Conservation (phyloP, 768 basidiomycete species). For the Tricholoma saponaceum region DNA sequence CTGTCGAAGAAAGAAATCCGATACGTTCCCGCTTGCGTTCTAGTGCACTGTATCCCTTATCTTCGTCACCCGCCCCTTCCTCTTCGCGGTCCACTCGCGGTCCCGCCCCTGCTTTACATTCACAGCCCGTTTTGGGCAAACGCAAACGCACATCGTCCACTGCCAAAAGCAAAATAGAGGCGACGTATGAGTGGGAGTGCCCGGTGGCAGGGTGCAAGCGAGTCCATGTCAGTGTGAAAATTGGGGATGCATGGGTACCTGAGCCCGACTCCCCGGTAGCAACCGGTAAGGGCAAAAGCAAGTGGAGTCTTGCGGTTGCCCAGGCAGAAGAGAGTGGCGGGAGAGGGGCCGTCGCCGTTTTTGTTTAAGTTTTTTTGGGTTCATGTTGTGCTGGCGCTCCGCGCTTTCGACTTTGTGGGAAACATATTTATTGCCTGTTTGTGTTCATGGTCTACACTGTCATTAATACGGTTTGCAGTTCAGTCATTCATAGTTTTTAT, state of each 20-base stretch:
- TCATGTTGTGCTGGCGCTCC: neutral
- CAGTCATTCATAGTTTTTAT: too few species aligned
- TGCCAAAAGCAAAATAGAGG: constrained; percentile 39
- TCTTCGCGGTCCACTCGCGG: constrained; percentile 7
- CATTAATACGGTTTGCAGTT: too few species aligned
- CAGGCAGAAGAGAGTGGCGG: constrained; percentile 10
- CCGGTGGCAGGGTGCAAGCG: constrained; percentile 56
- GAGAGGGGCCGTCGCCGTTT: constrained; percentile 41
- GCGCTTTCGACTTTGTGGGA: neutral
- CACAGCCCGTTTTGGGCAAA: constrained; percentile 10
- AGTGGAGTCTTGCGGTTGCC: constrained; percentile 24
- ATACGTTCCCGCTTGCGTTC: constrained; percentile 61
- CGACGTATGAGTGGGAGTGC: constrained; percentile 56
- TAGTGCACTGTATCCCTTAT: constrained; percentile 16
- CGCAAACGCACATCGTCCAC: constrained; percentile 15
- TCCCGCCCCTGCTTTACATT: constrained; percentile 3
- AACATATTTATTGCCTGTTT: too few species aligned
- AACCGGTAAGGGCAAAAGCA: constrained; percentile 12
- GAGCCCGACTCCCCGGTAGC: constrained; percentile 25
- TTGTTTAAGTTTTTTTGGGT: constrained; percentile 25
- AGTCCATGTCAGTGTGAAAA: constrained; percentile 52
- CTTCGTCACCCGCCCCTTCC: neutral
- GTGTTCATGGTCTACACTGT: too few species aligned
- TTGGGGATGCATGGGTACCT: constrained; percentile 58
- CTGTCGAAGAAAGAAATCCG: constrained; percentile 23